A percentile compares a stretch with the other conserved stretches of the same genome.
Conservation (phyloP, 495 filamentous ascomycete species). For the Saxophila tyrrhenica region DNA sequence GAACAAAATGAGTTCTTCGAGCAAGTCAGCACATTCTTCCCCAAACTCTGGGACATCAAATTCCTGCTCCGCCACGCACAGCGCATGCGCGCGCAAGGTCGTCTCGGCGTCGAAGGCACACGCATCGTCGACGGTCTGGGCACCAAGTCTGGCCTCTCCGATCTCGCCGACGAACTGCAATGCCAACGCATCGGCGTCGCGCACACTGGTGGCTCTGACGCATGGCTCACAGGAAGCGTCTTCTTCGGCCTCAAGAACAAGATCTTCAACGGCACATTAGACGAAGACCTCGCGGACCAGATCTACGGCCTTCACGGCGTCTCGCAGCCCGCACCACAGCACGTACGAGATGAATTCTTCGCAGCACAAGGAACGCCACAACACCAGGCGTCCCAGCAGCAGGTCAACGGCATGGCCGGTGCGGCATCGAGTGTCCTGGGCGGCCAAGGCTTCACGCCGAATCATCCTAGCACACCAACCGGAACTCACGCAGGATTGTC, state of each 20-base stretch:
- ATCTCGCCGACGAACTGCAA: conserved; percentile 84
- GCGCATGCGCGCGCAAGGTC: conserved; percentile 32
- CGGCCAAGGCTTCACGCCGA: conserved; percentile 15
- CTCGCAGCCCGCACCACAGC: conserved; percentile 37
- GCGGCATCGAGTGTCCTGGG: background rate
- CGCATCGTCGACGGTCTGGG: conserved; percentile 69
- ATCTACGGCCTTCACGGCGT: conserved; percentile 79
- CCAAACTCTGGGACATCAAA: conserved; percentile 88
- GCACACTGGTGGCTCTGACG: conserved; percentile 87
- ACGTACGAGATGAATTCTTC: conserved; percentile 28
- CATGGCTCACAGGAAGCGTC: conserved; percentile 63
- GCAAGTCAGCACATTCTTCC: conserved; percentile 81
- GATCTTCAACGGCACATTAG: conserved; percentile 80
- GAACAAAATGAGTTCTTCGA: conserved; percentile 80
- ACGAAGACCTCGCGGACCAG: conserved; percentile 78
- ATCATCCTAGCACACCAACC: conserved; percentile 28
- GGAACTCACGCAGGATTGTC: conserved; percentile 26
- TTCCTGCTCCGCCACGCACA: conserved; percentile 84
- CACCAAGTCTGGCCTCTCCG: conserved; percentile 78
- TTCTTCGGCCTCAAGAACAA: conserved; percentile 38
- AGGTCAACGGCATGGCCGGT: conserved; percentile 5
- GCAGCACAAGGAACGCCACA: conserved; percentile 22
- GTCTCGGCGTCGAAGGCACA: conserved; percentile 47
- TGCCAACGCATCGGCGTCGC: conserved; percentile 73
- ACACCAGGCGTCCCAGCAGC: conserved; percentile 5